Evolutionary conservation across 2,329 filamentous ascomycete species (phyloP), one percentile per base, ranked within the genome.

Genomic region (Penicillium polonicum): DNA sequence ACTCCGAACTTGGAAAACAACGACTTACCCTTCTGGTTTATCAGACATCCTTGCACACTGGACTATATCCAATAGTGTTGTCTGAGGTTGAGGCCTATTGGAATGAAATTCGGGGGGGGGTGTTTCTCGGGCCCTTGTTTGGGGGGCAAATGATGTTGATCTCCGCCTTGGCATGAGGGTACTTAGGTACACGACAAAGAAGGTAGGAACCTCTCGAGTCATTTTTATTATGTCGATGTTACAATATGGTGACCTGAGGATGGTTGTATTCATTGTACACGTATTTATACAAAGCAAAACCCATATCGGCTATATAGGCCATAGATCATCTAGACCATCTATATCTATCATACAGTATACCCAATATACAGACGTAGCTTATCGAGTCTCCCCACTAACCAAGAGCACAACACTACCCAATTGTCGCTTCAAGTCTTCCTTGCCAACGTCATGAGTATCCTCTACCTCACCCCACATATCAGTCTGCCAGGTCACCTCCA

Each of bases 361-460:
- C 21, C n/a, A 52, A 31, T 44, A 51, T 55, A 51, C 38, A 51
- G 19, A 39, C 2, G 43, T 44, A 35, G 35, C 9, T 53, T 64
- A 75, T 42, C 65, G 66, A 36, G 61, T 68, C 62, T 75, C 72
- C 1, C 89, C 89, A 55, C 85, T 87, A 10, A 97, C 89, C 49
- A 97, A 78, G 69, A 97, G 72, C 17, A 96, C 82, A 12, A 91
- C 90, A 72, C 91, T 95, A 15, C 93, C 94, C 59, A 97, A 78
- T 78, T 97, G 94, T 68, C 93, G 83, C 71, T 86, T 84, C 64
- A 97, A 67, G 75, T 99, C 94, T 75, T 96, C 93, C 74, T 88
- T 90, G 68, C 96, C 89, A 1, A 99, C 94, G 79, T 99, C 94
- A 76, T 99, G 94, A 29, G 92, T 96, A 76, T 99, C 92, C 74